Conservation (phyloP, 495 filamentous ascomycete species). For the Aspergillus indologenus region DNA sequence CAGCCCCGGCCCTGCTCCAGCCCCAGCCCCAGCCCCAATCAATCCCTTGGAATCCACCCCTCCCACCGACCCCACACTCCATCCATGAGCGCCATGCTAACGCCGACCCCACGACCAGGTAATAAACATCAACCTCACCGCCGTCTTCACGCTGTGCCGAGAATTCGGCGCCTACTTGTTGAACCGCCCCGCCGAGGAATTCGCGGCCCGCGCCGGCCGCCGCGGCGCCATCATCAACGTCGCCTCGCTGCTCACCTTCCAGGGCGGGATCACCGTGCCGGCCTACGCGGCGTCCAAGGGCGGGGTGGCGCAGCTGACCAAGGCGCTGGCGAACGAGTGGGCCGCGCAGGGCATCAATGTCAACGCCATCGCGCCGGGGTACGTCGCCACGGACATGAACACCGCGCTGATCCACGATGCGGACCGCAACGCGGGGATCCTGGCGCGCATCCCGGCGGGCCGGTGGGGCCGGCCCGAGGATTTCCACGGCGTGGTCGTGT, state of each 20-base stretch:
- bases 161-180: conserved; percentile 87
- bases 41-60: too few species aligned
- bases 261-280: conserved; percentile 86
- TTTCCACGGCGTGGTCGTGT: conserved; percentile 38
- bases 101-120: conserved; percentile 37
- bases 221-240: conserved; percentile 83
- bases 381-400: conserved; percentile 93
- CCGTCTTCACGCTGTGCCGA: conserved; percentile 79
- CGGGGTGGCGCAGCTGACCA: conserved; percentile 82
- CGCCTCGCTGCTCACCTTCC: conserved; percentile 80
- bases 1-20: background rate
- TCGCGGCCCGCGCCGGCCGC: conserved; percentile 50
- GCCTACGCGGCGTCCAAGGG: conserved; percentile 91
- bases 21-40: background rate
- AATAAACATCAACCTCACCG: conserved; percentile 78
- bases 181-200: conserved; percentile 33
- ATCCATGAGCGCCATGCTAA: too few species aligned
- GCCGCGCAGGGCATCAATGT: conserved; percentile 71
- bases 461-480: conserved; percentile 54
- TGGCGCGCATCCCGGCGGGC: conserved; percentile 77
- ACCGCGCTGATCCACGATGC: conserved; percentile 65
- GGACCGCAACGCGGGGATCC: conserved; percentile 66
- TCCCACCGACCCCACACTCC: too few species aligned
- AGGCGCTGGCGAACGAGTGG: conserved; percentile 87
- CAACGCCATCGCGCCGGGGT: conserved; percentile 76